Percentiles rank a stretch among this genome's conserved stretches.
Conservation (phyloP, 805 yeast species). For the Hanseniaspora guilliermondii region DNA sequence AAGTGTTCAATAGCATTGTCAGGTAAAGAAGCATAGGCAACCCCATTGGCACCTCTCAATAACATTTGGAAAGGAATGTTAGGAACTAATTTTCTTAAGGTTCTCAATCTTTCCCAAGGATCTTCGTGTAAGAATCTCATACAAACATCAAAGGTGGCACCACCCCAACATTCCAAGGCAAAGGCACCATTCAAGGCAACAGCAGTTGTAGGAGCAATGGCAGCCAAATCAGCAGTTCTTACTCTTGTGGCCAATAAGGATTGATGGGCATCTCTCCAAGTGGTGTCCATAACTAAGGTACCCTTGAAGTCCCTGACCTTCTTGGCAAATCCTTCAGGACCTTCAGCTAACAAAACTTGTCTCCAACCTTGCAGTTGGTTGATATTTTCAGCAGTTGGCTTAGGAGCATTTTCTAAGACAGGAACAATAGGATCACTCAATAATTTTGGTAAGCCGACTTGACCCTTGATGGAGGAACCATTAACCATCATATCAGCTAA, state of each 20-base stretch:
- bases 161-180: slow-evolving; percentile 99
- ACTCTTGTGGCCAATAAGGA: slow-evolving; percentile 94
- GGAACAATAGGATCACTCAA: slow-evolving; percentile 67
- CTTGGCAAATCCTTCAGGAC: slow-evolving; percentile 82
- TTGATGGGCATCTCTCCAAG: slow-evolving; percentile 99
- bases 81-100: slow-evolving; percentile 80
- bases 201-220: slow-evolving; percentile 90
- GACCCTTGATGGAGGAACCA: slow-evolving; percentile 93
- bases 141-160: slow-evolving; percentile 97
- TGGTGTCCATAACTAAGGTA: slow-evolving; percentile 90
- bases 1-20: slow-evolving; percentile 98
- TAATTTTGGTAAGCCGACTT: slow-evolving; percentile 82
- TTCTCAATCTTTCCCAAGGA: slow-evolving; percentile 94
- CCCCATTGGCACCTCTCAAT: slow-evolving; percentile 98
- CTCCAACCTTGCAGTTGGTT: slow-evolving; percentile 58
- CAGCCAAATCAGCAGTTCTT: slow-evolving; percentile 79
- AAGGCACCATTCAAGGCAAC: slow-evolving; percentile 81
- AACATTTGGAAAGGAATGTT: slow-evolving; percentile 99
- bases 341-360: slow-evolving; percentile 67
- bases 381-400: slow-evolving; percentile 40
- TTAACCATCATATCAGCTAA: slow-evolving; percentile 89
- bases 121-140: slow-evolving; percentile 98
- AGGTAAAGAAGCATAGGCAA: slow-evolving; percentile 93
- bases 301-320: slow-evolving; percentile 77
- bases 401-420: slow-evolving; percentile 45